phyloP scores from a whole-genome alignment of 257 asterid genomes.

The Ajuga chamaepitys region DNA sequence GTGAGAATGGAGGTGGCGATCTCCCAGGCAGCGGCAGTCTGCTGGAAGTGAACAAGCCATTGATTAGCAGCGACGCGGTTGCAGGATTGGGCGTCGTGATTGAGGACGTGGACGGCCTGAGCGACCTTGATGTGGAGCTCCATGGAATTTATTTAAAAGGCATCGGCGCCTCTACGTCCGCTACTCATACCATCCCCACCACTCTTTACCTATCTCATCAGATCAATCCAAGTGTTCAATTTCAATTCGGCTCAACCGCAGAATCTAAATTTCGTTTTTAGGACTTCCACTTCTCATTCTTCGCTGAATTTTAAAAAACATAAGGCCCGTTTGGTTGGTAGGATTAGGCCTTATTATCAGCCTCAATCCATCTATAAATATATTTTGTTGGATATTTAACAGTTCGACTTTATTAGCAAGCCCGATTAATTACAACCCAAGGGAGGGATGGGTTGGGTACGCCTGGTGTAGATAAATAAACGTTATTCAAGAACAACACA shows the following conservation, averaged over 20 bases:
- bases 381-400: too few relatives aligned
- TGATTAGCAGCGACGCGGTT: slow-evolving; percentile 93
- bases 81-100: slow-evolving; percentile 79
- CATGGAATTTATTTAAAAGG: slow-evolving; percentile 24
- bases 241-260: not conserved
- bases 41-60: slow-evolving; percentile 92
- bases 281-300: too few relatives aligned
- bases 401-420: too few relatives aligned
- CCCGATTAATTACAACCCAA: too few relatives aligned
- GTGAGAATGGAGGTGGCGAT: slow-evolving; percentile 79
- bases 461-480: too few relatives aligned
- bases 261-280: too few relatives aligned
- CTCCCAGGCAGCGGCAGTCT: slow-evolving; percentile 77
- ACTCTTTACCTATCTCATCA: not conserved
- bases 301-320: too few relatives aligned
- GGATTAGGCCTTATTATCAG: too few relatives aligned
- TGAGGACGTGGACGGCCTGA: slow-evolving; percentile 80
- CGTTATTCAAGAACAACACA: too few relatives aligned
- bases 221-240: slow-evolving; percentile 6
- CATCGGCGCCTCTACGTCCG: slow-evolving; percentile 2
- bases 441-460: too few relatives aligned
- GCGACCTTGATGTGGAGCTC: slow-evolving; percentile 73
- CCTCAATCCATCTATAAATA: too few relatives aligned
- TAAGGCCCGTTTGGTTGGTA: too few relatives aligned
- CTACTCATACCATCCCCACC: not conserved